These are phyloP conservation scores for Brassica balearica DNA, from an alignment of 441 rosid species.

Conservation along the genomic window DNA sequence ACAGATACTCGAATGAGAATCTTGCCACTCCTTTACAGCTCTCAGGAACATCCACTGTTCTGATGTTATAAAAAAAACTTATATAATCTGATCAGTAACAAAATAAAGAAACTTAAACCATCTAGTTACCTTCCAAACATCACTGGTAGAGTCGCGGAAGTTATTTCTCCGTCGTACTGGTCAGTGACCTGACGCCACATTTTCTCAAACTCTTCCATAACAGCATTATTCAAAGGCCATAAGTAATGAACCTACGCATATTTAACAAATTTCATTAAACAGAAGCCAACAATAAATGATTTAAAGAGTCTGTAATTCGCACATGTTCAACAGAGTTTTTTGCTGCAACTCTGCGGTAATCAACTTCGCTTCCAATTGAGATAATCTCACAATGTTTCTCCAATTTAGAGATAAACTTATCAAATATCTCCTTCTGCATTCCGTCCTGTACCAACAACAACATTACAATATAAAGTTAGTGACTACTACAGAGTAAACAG, in stretches of 20 bases:
- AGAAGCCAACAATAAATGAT: conserved; percentile 25
- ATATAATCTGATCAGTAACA: conserved; percentile 1
- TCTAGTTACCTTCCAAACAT: conserved; percentile 89
- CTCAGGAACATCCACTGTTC: conserved; percentile 76
- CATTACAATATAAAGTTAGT: conserved; percentile 13
- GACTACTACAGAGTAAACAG: not conserved
- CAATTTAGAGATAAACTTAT: conserved; percentile 68
- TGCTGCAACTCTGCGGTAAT: conserved; percentile 82
- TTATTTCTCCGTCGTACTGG: conserved; percentile 64
- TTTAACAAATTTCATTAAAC: conserved; percentile 32
- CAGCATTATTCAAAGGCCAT: conserved; percentile 67
- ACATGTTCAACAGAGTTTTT: conserved; percentile 63
- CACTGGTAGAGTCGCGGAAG: conserved; percentile 65
- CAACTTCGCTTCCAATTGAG: conserved; percentile 81
- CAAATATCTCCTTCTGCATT: conserved; percentile 89
- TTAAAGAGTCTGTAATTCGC: conserved; percentile 8
- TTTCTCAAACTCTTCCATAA: conserved; percentile 62
- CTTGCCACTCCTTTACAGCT: conserved; percentile 86
- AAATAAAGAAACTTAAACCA: not conserved
- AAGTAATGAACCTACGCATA: conserved; percentile 66
- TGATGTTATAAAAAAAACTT: conserved; percentile 36
- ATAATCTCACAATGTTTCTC: conserved; percentile 78
- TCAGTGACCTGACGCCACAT: conserved; percentile 70
- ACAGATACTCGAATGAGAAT: conserved; percentile 81
- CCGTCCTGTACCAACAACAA: conserved; percentile 71